Evolutionary conservation across 2,329 filamentous ascomycete genomes (phyloP).

Genomic region (Arthrobotrys sphaeroides): DNA sequence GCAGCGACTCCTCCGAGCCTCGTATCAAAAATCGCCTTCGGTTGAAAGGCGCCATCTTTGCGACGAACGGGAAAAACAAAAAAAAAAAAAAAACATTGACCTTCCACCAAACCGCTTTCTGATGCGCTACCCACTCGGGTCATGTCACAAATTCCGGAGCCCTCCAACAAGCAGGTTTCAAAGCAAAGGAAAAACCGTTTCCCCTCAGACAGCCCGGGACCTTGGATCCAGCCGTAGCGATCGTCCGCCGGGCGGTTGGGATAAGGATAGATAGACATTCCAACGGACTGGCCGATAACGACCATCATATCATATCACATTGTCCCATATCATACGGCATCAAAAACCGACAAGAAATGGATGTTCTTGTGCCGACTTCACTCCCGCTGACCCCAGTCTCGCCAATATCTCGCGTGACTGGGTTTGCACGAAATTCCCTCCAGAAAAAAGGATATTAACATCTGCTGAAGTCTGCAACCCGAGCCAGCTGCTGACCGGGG

Average conservation of each 20-base stretch:
- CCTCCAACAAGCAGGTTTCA: conserved; percentile 4
- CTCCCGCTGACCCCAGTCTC: not conserved
- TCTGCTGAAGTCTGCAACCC: conserved; percentile 4
- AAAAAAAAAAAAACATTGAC: not conserved
- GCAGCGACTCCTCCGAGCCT: not conserved
- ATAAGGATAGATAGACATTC: conserved; percentile 9
- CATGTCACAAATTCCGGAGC: conserved; percentile 33
- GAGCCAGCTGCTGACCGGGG: conserved; percentile 9
- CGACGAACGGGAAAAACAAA: conserved; percentile 2
- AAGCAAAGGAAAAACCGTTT: conserved; percentile 15
- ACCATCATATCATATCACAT: conserved; percentile 8
- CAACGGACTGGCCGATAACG: not conserved
- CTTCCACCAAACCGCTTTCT: conserved; percentile 28
- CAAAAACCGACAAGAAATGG: not conserved
- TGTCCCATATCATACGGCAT: not conserved
- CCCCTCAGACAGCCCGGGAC: conserved; percentile 2
- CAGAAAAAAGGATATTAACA: conserved; percentile 14
- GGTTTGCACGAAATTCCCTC: conserved; percentile 25
- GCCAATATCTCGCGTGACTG: conserved; percentile 29
- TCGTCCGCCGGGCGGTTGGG: conserved; percentile 5
- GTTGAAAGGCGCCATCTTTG: conserved; percentile 39
- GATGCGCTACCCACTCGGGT: conserved; percentile 16
- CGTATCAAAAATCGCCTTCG: not conserved
- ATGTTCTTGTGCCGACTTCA: not conserved
- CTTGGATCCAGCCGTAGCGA: conserved; percentile 29